Conservation (phyloP, 2,329 filamentous ascomycete species). For the Trichoderma harzianum region DNA sequence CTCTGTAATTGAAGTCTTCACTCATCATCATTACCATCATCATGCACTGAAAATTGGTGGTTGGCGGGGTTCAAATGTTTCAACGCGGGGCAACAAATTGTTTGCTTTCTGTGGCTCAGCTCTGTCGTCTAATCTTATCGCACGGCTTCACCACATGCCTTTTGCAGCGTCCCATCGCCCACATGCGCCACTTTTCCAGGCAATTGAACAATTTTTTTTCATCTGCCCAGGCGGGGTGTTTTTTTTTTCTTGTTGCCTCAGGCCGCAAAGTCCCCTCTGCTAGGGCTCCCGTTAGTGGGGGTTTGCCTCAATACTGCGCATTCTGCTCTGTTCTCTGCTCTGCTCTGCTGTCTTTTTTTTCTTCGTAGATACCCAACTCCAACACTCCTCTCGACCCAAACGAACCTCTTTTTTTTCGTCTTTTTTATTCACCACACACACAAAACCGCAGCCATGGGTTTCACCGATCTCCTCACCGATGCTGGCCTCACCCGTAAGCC, state of each 20-base stretch:
- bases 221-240: constrained; percentile 2
- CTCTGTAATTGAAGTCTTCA: no score
- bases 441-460: constrained; percentile 50
- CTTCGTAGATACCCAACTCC: constrained; percentile 20
- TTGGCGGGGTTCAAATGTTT: constrained; percentile 1
- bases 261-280: neutral
- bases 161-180: neutral
- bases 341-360: constrained; percentile 5
- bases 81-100: neutral
- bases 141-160: neutral
- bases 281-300: constrained; percentile 14
- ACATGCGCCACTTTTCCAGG: constrained; percentile 1
- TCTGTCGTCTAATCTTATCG: neutral
- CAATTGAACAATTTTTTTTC: neutral
- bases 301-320: constrained; percentile 10
- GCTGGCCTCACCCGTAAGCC: constrained; percentile 47
- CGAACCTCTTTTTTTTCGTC: neutral
- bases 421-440: neutral
- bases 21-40: neutral
- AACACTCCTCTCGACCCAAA: neutral
- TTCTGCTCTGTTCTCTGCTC: neutral
- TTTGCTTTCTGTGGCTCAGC: constrained; percentile 2
- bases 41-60: neutral
- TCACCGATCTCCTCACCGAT: constrained; percentile 62
- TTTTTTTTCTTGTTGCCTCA: constrained; percentile 7